A percentile compares a stretch with the other conserved stretches of the same genome.
These are phyloP conservation scores for Aspergillus novoparasiticus DNA, from an alignment of 2,329 filamentous ascomycete genomes.

Conservation along the genomic window DNA sequence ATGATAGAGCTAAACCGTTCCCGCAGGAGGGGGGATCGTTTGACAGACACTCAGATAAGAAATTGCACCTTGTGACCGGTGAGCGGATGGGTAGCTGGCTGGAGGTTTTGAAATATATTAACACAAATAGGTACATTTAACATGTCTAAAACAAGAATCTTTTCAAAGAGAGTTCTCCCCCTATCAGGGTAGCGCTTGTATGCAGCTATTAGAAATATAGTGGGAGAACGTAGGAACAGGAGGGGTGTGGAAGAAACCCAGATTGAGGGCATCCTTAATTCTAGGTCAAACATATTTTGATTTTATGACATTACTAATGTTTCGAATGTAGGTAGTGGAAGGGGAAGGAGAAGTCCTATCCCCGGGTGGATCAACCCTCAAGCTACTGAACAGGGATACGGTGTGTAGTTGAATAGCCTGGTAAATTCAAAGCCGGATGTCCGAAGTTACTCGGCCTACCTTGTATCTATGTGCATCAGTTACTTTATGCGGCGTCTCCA, in stretches of 20 bases:
- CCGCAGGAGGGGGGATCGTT: no score
- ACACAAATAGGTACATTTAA: background rate
- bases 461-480: no score
- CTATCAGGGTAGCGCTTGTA: background rate
- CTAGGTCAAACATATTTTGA: background rate
- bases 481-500: no score
- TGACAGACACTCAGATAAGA: no score
- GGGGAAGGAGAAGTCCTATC: background rate
- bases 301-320: background rate
- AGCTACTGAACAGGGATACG: background rate
- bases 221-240: background rate
- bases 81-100: background rate
- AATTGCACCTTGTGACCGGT: no score
- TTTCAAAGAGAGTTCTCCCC: background rate
- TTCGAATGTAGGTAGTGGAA: background rate
- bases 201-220: no score
- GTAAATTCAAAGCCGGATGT: background rate
- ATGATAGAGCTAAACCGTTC: no score
- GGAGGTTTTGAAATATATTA: background rate
- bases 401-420: background rate
- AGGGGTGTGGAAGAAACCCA: rapidly evolving
- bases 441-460: background rate
- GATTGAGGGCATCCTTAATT: background rate
- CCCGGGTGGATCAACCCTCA: background rate
- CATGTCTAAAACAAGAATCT: no score